Conservation (phyloP, 257 asterid genomes). For the Coffea eugenioides region DNA sequence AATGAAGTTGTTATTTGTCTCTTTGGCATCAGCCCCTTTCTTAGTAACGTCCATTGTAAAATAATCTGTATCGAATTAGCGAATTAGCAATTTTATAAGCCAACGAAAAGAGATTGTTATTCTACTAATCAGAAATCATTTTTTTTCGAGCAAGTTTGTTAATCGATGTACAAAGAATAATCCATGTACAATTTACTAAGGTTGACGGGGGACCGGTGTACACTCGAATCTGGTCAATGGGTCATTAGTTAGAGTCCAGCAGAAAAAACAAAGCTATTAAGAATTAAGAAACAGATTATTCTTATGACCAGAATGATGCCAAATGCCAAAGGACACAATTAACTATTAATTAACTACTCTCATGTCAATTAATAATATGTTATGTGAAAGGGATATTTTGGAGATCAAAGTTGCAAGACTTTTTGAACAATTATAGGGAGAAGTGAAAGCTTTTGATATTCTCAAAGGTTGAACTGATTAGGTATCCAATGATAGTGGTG, state of each 20-base stretch:
- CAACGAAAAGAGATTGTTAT: too few relatives aligned
- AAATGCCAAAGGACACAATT: background rate
- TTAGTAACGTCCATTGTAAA: too few relatives aligned
- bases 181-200: too few relatives aligned
- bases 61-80: too few relatives aligned
- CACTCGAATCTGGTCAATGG: too few relatives aligned
- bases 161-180: too few relatives aligned
- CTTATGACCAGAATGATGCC: background rate
- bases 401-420: background rate
- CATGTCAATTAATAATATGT: background rate
- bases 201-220: too few relatives aligned
- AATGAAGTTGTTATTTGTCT: background rate
- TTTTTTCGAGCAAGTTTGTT: too few relatives aligned
- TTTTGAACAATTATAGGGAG: background rate
- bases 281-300: background rate
- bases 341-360: background rate
- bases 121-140: too few relatives aligned
- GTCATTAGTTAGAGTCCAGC: background rate
- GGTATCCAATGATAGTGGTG: conserved; percentile 1
- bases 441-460: background rate
- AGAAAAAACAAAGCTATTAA: background rate
- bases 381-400: background rate
- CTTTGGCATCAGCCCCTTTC: background rate
- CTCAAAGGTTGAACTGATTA: background rate
- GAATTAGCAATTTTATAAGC: background rate